Evolutionary conservation across 306 rosid genomes (phyloP), one percentile per base, ranked within the genome.

Genomic region (Quercus mongolica): DNA sequence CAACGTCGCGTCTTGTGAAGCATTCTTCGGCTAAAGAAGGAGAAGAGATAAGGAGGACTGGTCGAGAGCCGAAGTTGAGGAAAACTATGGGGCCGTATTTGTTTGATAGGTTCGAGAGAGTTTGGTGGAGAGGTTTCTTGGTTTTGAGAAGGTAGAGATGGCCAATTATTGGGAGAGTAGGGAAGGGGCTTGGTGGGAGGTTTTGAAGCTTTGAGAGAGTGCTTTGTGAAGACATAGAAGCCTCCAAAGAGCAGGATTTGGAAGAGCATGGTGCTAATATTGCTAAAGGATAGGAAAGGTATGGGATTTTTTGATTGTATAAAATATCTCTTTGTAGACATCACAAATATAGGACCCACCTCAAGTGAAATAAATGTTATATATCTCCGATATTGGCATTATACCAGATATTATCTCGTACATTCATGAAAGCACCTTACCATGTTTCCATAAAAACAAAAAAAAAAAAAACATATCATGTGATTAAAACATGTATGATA

Each of bases 81-180:
- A 69, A 21, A 23, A 83, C 63, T 6, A 86, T 17, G 12, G 87
- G 85, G 33, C 85, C 89, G 64, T 78, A 74, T 7, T 26, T 70
- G 41, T 55, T 19, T 52, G 83, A 71, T 5, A 86, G 7, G 15
- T 80, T 74, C 51, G 81, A 74, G 3, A 86, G 83, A 52, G 85
- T 63, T 26, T 74, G 79, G 19, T 83, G 71, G 55, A 86, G 58
- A 19, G 86, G 74, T 44, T 78, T 86, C 26, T 38, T 49, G 54
- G 13, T 49, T 49, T 80, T 74, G 44, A 86, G 38, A 41, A 83
- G 86, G 76, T 80, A 51, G 79, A 86, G 89, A 80, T 86, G 87
- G 51, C 87, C 89, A 15, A 83, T 44, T 5, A 80, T 10, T 6
- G 87, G 87, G 9, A 86, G 69, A 30, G 65, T 51, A 4, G 54